Percentiles rank a stretch among this genome's conserved stretches.
Evolutionary conservation across 257 asterid species (phyloP).

Genomic region (Orobanche coerulescens): DNA sequence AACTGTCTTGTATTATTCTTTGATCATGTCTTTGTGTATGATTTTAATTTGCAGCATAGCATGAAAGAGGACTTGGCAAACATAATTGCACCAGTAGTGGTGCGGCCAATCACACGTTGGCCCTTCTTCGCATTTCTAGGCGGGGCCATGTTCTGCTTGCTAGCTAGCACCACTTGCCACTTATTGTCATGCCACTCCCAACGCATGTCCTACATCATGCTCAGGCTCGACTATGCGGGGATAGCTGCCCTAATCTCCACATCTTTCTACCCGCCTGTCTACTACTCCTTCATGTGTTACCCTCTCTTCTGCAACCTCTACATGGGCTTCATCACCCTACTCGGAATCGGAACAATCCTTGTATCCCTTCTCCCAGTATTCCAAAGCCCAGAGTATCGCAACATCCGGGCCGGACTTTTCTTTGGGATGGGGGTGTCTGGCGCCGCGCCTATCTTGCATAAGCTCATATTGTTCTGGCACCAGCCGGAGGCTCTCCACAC

Average conservation of each 20-base stretch:
- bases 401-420: conserved; percentile 66
- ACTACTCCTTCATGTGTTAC: conserved; percentile 92
- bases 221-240: conserved; percentile 84
- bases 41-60: conserved; percentile 61
- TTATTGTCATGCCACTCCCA: conserved; percentile 79
- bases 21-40: too few relatives aligned
- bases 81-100: conserved; percentile 62
- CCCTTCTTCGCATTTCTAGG: conserved; percentile 91
- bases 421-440: conserved; percentile 90
- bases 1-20: too few relatives aligned
- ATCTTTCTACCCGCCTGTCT: conserved; percentile 91
- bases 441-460: conserved; percentile 71
- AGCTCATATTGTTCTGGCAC: conserved; percentile 69
- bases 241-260: conserved; percentile 85
- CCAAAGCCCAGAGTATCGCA: conserved; percentile 75
- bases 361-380: conserved; percentile 80
- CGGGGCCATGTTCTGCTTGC: conserved; percentile 95
- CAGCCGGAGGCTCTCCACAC: conserved; percentile 87
- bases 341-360: conserved; percentile 59
- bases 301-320: conserved; percentile 80
- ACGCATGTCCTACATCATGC: conserved; percentile 76
- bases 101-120: conserved; percentile 90
- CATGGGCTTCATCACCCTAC: conserved; percentile 73
- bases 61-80: conserved; percentile 73
- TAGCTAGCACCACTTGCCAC: conserved; percentile 91